A percentile compares a stretch with the other conserved stretches of the same genome.
Conservation (phyloP, 1,139 yeast species). For the Nadsonia starkeyi-henricii region DNA sequence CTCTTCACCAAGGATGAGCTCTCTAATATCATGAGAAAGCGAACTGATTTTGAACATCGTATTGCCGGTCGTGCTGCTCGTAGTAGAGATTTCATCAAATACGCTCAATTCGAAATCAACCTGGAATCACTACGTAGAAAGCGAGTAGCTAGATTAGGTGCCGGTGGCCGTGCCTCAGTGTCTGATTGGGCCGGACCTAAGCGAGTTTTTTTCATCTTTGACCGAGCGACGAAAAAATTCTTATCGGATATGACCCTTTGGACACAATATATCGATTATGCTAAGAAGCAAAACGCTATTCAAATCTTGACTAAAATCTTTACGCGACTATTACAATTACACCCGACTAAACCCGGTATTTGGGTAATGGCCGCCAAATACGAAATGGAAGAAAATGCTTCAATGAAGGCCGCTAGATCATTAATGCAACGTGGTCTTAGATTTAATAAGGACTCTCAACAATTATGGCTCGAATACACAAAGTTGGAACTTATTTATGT, state of each 20-base stretch:
- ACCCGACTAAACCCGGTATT: slow-evolving; percentile 79
- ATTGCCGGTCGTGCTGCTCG: slow-evolving; percentile 73
- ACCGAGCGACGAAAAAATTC: slow-evolving; percentile 67
- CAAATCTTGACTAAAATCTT: slow-evolving; percentile 73
- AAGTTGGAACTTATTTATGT: slow-evolving; percentile 80
- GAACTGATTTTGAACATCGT: slow-evolving; percentile 93
- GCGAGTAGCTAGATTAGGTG: slow-evolving; percentile 49
- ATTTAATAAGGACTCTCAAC: slow-evolving; percentile 60
- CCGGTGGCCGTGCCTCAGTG: slow-evolving; percentile 20
- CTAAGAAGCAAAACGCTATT: slow-evolving; percentile 61
- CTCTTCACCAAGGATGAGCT: slow-evolving; percentile 60
- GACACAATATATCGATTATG: slow-evolving; percentile 61
- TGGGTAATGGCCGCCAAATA: slow-evolving; percentile 95
- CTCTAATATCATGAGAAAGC: slow-evolving; percentile 72
- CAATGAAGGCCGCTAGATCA: slow-evolving; percentile 78
- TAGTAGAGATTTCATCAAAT: slow-evolving; percentile 63
- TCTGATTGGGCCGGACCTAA: slow-evolving; percentile 85
- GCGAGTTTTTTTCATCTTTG: slow-evolving; percentile 70
- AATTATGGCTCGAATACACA: slow-evolving; percentile 75
- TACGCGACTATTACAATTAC: slow-evolving; percentile 65
- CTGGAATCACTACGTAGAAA: slow-evolving; percentile 67
- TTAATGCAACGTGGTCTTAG: slow-evolving; percentile 76
- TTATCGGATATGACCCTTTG: slow-evolving; percentile 70
- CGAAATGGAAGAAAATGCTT: slow-evolving; percentile 79
- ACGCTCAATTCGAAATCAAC: slow-evolving; percentile 69